Conservation (phyloP, 495 filamentous ascomycete species). For the Talaromyces wortmannii region DNA sequence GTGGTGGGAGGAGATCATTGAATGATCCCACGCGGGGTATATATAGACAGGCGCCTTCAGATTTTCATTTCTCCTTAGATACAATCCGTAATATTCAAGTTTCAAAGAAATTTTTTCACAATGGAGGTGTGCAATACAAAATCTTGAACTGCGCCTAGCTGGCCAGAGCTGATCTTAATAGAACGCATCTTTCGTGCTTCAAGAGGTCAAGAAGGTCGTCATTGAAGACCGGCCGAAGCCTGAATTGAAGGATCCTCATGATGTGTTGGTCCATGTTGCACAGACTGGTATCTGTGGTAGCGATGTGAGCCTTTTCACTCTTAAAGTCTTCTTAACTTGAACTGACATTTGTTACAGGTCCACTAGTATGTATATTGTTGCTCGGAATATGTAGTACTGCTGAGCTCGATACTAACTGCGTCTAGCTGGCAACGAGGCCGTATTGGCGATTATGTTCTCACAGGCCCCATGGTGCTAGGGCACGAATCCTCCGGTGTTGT, state of each 20-base stretch:
- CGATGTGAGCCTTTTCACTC: constrained; percentile 38
- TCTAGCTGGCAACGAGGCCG: constrained; percentile 36
- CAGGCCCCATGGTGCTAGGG: constrained; percentile 51
- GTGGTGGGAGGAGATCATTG: background rate
- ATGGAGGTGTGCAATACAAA: background rate
- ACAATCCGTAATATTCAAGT: background rate
- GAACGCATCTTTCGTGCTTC: constrained; percentile 35
- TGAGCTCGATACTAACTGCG: background rate
- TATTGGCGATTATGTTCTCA: constrained; percentile 28
- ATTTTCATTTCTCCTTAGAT: background rate
- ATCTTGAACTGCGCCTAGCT: too few species aligned
- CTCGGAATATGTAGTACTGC: background rate
- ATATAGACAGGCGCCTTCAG: background rate
- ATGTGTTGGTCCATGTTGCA: constrained; percentile 66
- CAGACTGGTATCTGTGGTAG: constrained; percentile 78
- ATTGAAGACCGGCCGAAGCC: constrained; percentile 59
- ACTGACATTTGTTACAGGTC: background rate
- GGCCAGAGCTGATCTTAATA: background rate
- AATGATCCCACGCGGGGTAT: background rate
- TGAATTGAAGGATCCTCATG: constrained; percentile 46
- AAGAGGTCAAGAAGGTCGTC: constrained; percentile 21
- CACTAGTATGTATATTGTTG: background rate
- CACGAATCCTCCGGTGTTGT: constrained; percentile 62
- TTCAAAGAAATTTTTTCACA: background rate
- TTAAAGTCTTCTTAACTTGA: background rate